phyloP scores from a whole-genome alignment of 495 filamentous ascomycete species.

The Pyrenula aspistea region DNA sequence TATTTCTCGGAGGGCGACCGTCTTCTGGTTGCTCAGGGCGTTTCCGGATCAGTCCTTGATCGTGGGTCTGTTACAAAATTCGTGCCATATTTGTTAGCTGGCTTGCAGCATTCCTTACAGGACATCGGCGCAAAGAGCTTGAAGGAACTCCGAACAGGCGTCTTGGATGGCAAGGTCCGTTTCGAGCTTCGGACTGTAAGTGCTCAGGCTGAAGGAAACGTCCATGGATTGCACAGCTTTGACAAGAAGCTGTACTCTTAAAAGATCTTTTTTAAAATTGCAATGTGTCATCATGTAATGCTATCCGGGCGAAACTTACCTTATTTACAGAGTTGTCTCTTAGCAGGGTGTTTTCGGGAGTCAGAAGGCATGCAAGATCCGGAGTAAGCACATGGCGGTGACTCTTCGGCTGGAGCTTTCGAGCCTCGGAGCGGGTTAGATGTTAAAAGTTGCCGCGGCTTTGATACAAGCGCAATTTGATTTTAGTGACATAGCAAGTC shows the following conservation, averaged over 20 bases:
- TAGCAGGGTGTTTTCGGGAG: too few relatives aligned
- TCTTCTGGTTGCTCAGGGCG: conserved; percentile 92
- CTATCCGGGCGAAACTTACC: too few relatives aligned
- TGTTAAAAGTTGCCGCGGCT: too few relatives aligned
- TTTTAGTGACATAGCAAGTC: too few relatives aligned
- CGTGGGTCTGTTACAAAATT: conserved; percentile 83
- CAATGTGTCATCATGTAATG: too few relatives aligned
- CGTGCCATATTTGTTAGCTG: conserved; percentile 86
- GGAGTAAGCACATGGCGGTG: too few relatives aligned
- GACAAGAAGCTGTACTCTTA: conserved; percentile 99
- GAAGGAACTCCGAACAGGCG: conserved; percentile 59
- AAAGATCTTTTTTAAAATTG: too few relatives aligned
- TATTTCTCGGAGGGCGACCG: conserved; percentile 97
- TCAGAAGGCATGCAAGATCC: too few relatives aligned
- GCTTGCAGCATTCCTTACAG: conserved; percentile 93
- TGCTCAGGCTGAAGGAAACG: conserved; percentile 88
- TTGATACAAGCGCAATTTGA: too few relatives aligned
- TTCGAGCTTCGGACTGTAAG: conserved; percentile 92
- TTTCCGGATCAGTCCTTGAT: conserved; percentile 65
- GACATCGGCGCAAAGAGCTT: conserved; percentile 82
- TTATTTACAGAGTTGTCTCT: too few relatives aligned
- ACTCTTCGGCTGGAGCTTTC: too few relatives aligned
- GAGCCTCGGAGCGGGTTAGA: too few relatives aligned
- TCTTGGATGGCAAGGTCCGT: conserved; percentile 64
- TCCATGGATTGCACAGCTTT: conserved; percentile 92